phyloP scores from a whole-genome alignment of 192 early-diverging fungal species.

The Neocallimastix lanati region DNA sequence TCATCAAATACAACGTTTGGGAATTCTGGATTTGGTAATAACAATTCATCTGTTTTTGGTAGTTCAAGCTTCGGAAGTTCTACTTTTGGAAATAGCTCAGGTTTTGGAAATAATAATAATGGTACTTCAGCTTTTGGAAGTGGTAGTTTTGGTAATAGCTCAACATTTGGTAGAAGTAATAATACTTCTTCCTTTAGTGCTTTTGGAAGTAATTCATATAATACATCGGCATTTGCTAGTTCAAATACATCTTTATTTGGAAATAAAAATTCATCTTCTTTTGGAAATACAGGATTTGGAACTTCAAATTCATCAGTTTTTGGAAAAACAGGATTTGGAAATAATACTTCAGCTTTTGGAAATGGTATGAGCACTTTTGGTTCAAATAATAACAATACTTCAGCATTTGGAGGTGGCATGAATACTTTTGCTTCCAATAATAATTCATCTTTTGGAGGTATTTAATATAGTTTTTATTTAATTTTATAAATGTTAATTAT shows the following conservation, averaged over 20 bases:
- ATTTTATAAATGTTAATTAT: too few relatives aligned
- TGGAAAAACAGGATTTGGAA: background rate
- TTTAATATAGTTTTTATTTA: background rate
- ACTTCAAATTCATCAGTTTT: background rate
- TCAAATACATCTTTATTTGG: background rate
- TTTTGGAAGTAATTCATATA: too few relatives aligned
- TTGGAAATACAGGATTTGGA: background rate
- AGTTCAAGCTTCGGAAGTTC: background rate
- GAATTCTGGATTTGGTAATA: background rate
- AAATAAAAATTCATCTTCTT: background rate
- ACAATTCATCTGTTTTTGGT: background rate
- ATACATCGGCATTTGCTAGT: too few relatives aligned
- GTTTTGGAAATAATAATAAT: background rate
- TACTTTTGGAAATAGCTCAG: background rate
- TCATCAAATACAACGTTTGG: background rate
- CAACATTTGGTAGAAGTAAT: too few relatives aligned
- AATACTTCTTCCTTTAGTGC: too few relatives aligned
- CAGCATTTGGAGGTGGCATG: background rate
- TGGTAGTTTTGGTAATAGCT: too few relatives aligned
- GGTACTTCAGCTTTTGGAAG: too few relatives aligned
- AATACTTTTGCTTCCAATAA: background rate
- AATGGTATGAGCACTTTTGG: background rate
- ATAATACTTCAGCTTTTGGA: background rate
- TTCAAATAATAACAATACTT: background rate
- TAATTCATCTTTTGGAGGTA: background rate